Base-by-base conservation (phyloP, 768 basidiomycete genomes). In the Boletus huronensis region DNA sequence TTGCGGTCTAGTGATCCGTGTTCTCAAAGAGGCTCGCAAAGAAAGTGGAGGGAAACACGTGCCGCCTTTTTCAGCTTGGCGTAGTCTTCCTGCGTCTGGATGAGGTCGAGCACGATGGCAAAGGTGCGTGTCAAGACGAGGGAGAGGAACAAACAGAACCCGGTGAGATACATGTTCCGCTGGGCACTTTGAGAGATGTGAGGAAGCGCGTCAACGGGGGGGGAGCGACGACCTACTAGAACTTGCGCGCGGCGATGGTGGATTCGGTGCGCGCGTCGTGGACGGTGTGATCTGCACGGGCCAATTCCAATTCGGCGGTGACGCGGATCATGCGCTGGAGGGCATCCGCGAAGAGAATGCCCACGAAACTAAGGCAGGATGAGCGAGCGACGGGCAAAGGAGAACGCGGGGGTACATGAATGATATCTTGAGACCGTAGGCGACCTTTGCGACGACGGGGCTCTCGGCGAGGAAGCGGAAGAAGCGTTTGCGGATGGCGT, bases 131-230 rank as follows among this genome's bases (percentile, higher is more conserved):
- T 88, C 61, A 98, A 84, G 62, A 97, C 87, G 53, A 98, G 85
- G 9, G 96, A 97, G 21, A 99, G 85, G 85, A 98, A 97, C 43
- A 99, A 80, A 55, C 89, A 92, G 71, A 93, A 94, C 0, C 91
- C 91, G 7, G 94, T 95, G 16, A 98, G 81, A 70, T 98, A 98
- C 54, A 87, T 85, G 68, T 96, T 97, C 52, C 93, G 81, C 69
- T 95, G 92, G 3, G 92, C 80, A 63, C 90, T 93, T 25, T 2
- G 49, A 4, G 21, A 9, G 3, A 1, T 2, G 13, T 64, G 4
- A 60, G 36, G 6, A 23, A 11, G 34, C 5, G 11, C 17, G 29
- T 29, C 19, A 2, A 23, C 17, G 13, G 17, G 8, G 9, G 1
- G 2, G 1, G 2, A n/a, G 13, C 3, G 6, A 41, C 6, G 34